phyloP scores from a whole-genome alignment of 345 rosid species.

The Acer negundo region DNA sequence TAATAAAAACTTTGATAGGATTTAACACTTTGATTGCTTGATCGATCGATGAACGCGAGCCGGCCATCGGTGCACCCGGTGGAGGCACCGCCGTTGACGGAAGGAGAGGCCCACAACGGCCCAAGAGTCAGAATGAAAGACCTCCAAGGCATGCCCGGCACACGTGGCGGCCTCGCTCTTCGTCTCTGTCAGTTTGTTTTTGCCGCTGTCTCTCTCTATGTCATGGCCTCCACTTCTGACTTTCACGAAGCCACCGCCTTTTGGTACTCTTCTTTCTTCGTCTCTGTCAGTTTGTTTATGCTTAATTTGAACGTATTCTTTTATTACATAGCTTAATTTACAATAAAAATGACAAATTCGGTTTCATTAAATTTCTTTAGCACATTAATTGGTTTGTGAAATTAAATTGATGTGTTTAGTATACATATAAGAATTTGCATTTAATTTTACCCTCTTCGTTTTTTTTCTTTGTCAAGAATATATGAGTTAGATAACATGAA shows the following conservation, averaged over 20 bases:
- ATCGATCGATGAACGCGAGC: constrained; percentile 45
- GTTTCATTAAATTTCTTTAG: neutral
- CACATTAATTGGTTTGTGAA: neutral
- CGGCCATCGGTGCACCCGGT: constrained; percentile 81
- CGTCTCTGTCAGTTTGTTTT: constrained; percentile 62
- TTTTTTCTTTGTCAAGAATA: neutral
- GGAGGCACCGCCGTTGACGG: constrained; percentile 60
- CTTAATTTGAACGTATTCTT: neutral
- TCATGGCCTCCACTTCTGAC: constrained; percentile 73
- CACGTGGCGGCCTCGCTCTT: constrained; percentile 68
- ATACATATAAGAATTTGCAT: neutral
- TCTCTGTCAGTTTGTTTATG: neutral
- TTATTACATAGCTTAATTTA: neutral
- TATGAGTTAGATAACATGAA: neutral
- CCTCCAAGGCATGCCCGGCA: constrained; percentile 86
- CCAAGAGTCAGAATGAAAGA: constrained; percentile 73
- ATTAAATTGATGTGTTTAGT: neutral
- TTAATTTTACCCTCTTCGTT: neutral
- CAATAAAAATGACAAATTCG: neutral
- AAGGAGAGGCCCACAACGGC: constrained; percentile 40
- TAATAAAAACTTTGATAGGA: too few species aligned
- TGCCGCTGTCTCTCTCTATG: constrained; percentile 55
- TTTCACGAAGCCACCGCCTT: constrained; percentile 72
- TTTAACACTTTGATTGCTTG: neutral
- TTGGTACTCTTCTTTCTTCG: constrained; percentile 38